Evolutionary conservation across 495 filamentous ascomycete genomes (phyloP).

Genomic region (Annulohypoxylon nitens): DNA sequence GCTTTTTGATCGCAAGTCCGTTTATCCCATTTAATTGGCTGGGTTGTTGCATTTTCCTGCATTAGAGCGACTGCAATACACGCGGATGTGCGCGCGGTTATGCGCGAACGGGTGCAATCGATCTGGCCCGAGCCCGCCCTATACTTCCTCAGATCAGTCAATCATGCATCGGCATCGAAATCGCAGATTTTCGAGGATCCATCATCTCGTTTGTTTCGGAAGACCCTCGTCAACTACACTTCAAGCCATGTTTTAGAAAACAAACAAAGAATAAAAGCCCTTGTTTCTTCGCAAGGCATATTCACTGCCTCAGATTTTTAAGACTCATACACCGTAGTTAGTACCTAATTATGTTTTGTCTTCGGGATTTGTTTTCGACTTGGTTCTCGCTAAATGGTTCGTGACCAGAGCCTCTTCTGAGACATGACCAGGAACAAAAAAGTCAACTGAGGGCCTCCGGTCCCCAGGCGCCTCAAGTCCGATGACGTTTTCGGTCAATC

Average conservation of each 20-base stretch:
- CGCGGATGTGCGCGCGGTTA: slow-evolving; percentile 7
- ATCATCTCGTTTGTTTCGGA: not conserved
- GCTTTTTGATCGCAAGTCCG: not conserved
- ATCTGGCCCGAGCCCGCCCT: not conserved
- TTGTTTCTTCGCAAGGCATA: not conserved
- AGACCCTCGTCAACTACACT: not conserved
- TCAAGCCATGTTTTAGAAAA: not conserved
- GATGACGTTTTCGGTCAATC: slow-evolving; percentile 35
- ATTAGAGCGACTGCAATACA: not conserved
- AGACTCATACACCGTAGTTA: not conserved
- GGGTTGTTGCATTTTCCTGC: not conserved
- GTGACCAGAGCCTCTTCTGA: slow-evolving; percentile 35
- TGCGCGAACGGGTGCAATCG: slow-evolving; percentile 11
- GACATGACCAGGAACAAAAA: slow-evolving; percentile 29
- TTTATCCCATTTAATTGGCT: slow-evolving; percentile 19
- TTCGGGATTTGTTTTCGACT: not conserved
- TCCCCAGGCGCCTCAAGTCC: slow-evolving; percentile 29
- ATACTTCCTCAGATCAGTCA: slow-evolving; percentile 4
- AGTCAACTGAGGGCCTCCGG: slow-evolving; percentile 38
- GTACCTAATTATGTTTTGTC: not conserved
- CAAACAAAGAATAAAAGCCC: not conserved
- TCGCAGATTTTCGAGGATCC: not conserved
- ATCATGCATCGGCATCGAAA: slow-evolving; percentile 6
- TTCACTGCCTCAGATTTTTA: not conserved
- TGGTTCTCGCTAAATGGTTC: slow-evolving; percentile 18